A percentile compares a stretch with the other conserved stretches of the same genome.
These are phyloP conservation scores for Naganishia cerealis DNA, from an alignment of 1,284 basidiomycete genomes.

Conservation along the genomic window DNA sequence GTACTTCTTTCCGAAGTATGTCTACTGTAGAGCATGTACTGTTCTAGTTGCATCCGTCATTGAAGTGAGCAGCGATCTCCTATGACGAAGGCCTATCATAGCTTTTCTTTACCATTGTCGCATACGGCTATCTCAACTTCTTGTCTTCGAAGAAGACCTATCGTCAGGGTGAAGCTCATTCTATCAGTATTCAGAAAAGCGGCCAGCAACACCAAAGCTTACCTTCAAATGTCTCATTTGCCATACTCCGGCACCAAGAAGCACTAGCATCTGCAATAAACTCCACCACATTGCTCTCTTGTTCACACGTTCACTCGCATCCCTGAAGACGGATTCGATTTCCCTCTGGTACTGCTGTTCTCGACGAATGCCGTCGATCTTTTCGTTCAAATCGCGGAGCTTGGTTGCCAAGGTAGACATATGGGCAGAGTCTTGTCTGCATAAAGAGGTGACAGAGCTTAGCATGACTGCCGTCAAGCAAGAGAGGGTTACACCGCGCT, in stretches of 20 bases:
- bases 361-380: constrained; percentile 84
- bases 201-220: constrained; percentile 42
- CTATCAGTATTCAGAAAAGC: background rate
- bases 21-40: background rate
- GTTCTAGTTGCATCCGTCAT: background rate
- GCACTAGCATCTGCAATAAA: constrained; percentile 76
- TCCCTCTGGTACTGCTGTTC: constrained; percentile 99
- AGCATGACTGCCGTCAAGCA: background rate
- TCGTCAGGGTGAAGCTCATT: background rate
- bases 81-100: background rate
- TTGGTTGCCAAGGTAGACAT: constrained; percentile 81
- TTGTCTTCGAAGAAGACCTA: constrained; percentile 30
- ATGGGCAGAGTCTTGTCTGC: constrained; percentile 69
- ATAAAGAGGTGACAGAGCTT: background rate
- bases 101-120: background rate
- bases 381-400: constrained; percentile 86
- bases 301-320: constrained; percentile 87
- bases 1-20: background rate
- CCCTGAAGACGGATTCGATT: constrained; percentile 84
- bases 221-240: constrained; percentile 89
- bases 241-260: constrained; percentile 85
- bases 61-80: background rate
- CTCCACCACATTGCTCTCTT: constrained; percentile 89
- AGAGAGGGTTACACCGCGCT: constrained; percentile 25
- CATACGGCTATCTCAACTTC: constrained; percentile 18